phyloP scores from a whole-genome alignment of 768 basidiomycete genomes.

The Russula abietina region DNA sequence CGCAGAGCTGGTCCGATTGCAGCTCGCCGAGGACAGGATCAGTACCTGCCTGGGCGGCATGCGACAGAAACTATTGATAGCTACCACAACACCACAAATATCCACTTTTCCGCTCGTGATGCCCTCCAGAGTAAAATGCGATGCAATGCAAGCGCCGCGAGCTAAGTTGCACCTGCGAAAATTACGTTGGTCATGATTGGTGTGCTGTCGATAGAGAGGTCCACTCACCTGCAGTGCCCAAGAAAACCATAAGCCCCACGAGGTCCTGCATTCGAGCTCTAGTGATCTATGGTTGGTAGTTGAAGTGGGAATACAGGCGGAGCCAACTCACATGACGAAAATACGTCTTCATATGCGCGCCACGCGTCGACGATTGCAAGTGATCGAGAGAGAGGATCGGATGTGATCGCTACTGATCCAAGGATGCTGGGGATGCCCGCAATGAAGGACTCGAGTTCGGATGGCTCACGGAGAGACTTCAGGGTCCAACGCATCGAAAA shows the following conservation, averaged over 20 bases:
- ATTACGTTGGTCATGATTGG: not conserved
- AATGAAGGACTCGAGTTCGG: slow-evolving; percentile 16
- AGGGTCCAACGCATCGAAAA: slow-evolving; percentile 8
- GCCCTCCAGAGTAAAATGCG: not conserved
- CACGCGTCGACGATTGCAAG: not conserved
- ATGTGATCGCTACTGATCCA: not conserved
- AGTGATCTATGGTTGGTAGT: not conserved
- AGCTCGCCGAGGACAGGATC: too few relatives aligned
- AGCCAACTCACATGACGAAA: not conserved
- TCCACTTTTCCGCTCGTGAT: not conserved
- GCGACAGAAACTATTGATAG: too few relatives aligned
- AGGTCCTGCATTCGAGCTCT: slow-evolving; percentile 3
- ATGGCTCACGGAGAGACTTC: slow-evolving; percentile 12
- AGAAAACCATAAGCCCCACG: slow-evolving; percentile 1
- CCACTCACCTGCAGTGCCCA: not conserved
- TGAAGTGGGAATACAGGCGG: not conserved
- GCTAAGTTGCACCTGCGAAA: not conserved
- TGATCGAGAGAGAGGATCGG: slow-evolving; percentile 3
- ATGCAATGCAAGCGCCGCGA: not conserved
- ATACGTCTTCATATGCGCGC: not conserved
- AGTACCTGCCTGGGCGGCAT: too few relatives aligned
- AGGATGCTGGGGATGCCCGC: slow-evolving; percentile 13
- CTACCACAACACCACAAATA: too few relatives aligned
- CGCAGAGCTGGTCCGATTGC: too few relatives aligned
- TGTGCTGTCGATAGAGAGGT: not conserved